Evolutionary conservation across 1,284 basidiomycete species (phyloP), one percentile per base, ranked within the genome.

Genomic region (Ceratobasidium sp.): DNA sequence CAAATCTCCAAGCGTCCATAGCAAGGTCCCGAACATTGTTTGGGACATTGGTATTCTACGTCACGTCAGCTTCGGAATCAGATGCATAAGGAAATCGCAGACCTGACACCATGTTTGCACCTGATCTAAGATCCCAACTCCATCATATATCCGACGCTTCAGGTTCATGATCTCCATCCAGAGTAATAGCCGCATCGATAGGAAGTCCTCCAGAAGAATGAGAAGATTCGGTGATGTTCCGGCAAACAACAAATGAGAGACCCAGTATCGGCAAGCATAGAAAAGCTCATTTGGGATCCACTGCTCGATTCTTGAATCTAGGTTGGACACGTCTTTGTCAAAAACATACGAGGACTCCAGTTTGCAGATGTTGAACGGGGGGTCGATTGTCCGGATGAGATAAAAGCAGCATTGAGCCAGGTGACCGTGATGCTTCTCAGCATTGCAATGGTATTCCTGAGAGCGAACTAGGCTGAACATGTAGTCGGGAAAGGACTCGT

Each of bases 81-180:
- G 6, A 41, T 41, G 36, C 36, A 41, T 41, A 63, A 27, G 29
- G 17, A 15, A 5, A 6, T 15, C 17, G 47, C 60, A 45, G 22
- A 63, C 60, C n/a, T n/a, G 19, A 24, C 44, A n/a, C 36, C 60
- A 63, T 24, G 22, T 14, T 24, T 63, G 17, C 17, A 22, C 60
- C 41, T 63, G 27, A 9, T 45, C n/a, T 7, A 63, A 63, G 2
- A 3, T 27, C 7, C 47, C 36, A 2, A 47, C 19, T 2, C 60
- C 60, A 5, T 17, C 8, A 45, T 9, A 9, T n/a, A 27, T 44
- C 7, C 33, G 22, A 11, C 17, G 60, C 8, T 44, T 41, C 17
- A 63, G 41, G 22, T 45, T 63, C 41, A 63, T 41, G 2, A 45
- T 41, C 44, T 63, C 60, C 60, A 63, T 45, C 60, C 60, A 63